Evolutionary conservation across 2,329 filamentous ascomycete species (phyloP).

Genomic region (Colletotrichum viniferum): DNA sequence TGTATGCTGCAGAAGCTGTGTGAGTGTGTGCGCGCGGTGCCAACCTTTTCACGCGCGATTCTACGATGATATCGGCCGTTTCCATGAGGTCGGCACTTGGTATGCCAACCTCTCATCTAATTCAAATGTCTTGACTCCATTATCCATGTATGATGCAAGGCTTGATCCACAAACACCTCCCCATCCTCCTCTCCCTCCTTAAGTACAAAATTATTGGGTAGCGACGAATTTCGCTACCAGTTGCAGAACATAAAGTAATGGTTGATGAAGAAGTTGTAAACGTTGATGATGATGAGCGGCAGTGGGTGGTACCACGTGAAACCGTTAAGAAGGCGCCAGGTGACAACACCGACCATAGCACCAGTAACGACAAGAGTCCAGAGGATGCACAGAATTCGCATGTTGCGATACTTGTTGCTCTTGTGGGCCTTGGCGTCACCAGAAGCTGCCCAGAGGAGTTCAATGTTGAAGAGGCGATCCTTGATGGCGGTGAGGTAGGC

Average conservation of each 20-base stretch:
- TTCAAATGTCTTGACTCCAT: conserved; percentile 3
- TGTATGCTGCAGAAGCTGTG: conserved; percentile 8
- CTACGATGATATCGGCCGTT: neutral
- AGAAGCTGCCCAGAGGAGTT: conserved; percentile 42
- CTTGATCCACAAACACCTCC: neutral
- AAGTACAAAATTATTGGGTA: neutral
- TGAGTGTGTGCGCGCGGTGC: neutral
- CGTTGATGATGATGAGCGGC: conserved; percentile 40
- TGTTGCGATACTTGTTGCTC: conserved; percentile 47
- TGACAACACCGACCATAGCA: conserved; percentile 36
- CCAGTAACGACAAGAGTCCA: conserved; percentile 39
- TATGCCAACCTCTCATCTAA: neutral
- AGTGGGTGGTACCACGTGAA: conserved; percentile 44
- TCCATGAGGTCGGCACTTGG: neutral
- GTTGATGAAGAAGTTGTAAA: conserved; percentile 42
- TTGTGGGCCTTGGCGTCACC: conserved; percentile 44
- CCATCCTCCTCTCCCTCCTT: neutral
- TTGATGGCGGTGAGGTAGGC: conserved; percentile 47
- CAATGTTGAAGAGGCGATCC: conserved; percentile 41
- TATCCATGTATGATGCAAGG: conserved; percentile 7
- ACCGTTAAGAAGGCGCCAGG: conserved; percentile 35
- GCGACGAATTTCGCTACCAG: conserved; percentile 17
- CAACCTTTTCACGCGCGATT: neutral
- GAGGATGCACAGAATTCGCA: conserved; percentile 41
- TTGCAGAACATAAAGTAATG: conserved; percentile 42